Evolutionary conservation across 495 filamentous ascomycete species (phyloP), one percentile per base, ranked within the genome.

Genomic region (Hypoxylon crocopeplum): DNA sequence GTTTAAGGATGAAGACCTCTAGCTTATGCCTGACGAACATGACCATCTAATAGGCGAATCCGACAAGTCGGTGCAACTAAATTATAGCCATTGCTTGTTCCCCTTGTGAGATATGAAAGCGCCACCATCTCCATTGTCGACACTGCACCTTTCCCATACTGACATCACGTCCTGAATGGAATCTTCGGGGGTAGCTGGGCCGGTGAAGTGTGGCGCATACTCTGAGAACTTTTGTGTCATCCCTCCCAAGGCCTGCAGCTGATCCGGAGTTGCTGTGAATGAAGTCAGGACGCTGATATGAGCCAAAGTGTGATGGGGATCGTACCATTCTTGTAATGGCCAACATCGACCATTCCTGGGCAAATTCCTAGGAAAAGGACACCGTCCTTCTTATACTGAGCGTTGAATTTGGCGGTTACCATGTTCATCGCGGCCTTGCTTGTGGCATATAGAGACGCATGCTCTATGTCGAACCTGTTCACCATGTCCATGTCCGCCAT

Each of bases 81-180:
- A 27, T 27, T 8, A 39, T 20, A 39, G 37, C 37, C 82, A 84
- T 48, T 77, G 71, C 66, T 82, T 80, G 47, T 78, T 83, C 7
- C 81, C 80, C 38, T 69, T 58, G 27, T 85, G 82, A 5, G 80
- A 83, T 2, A 85, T 16, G 62, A 81, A 83, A 1, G 69, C 54
- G 20, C 83, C 83, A 17, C 71, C 78, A 56, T 77, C 30, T 3
- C 79, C 78, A 13, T 69, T 70, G 32, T 78, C 76, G 4, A 85
- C 66, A 16, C 69, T 78, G 7, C 75, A 66, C 7, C 69, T 78
- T 12, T 81, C 66, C 36, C 71, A 64, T 3, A 77, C 68, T 5
- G 71, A 70, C 34, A 68, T 53, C 0, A 82, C 56, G 48, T 49
- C 42, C 8, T 48, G 58, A 4, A 83, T 69, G 5, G 80, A 67